Evolutionary conservation across 495 filamentous ascomycete genomes (phyloP).

Genomic region (Sordaria brevicollis): DNA sequence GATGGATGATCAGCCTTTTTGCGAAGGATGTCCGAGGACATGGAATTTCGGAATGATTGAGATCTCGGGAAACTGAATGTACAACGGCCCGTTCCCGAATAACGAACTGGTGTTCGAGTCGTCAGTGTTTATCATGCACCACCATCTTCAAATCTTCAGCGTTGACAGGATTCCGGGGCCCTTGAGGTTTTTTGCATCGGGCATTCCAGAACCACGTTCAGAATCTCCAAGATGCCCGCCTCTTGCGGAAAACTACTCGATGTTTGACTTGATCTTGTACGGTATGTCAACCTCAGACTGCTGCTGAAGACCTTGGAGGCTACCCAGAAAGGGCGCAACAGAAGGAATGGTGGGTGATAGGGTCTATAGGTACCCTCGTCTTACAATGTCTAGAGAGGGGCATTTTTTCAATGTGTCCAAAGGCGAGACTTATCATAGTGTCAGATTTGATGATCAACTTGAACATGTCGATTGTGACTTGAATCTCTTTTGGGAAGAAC

Average conservation of each 20-base stretch:
- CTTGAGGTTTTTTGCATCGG: neutral
- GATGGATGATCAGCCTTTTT: neutral
- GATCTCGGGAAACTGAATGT: neutral
- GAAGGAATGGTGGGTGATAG: too few species aligned
- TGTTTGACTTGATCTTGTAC: too few species aligned
- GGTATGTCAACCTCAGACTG: too few species aligned
- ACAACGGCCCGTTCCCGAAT: neutral
- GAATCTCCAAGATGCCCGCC: too few species aligned
- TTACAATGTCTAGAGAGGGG: too few species aligned
- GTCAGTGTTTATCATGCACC: neutral
- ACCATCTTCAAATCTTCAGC: too few species aligned
- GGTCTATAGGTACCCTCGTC: too few species aligned
- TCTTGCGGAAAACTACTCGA: too few species aligned
- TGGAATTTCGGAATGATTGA: neutral
- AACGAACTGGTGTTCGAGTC: neutral
- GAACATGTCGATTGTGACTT: neutral
- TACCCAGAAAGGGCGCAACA: too few species aligned
- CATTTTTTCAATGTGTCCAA: too few species aligned
- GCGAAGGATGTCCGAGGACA: neutral
- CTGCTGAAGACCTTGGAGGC: too few species aligned
- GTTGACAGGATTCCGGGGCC: neutral
- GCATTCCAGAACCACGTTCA: neutral
- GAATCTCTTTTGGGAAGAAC: neutral
- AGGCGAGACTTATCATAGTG: too few species aligned
- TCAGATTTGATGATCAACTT: neutral